These are phyloP conservation scores for Aspergillus latus DNA, from an alignment of 2,329 filamentous ascomycete genomes.

Conservation along the genomic window DNA sequence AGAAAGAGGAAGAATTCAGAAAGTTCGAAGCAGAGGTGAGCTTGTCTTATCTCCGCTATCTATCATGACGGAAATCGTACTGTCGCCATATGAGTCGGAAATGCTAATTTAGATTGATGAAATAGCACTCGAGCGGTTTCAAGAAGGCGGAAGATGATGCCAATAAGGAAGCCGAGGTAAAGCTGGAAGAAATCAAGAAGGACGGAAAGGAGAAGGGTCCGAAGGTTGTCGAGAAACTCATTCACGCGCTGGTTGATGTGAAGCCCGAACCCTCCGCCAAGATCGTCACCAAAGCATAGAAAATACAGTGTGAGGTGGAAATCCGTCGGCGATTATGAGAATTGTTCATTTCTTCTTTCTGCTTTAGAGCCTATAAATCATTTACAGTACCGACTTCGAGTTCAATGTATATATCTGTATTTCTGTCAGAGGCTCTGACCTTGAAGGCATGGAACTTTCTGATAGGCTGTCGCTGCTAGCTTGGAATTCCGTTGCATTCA, in stretches of 20 bases:
- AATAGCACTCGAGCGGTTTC: constrained; percentile 88
- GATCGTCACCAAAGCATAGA: constrained; percentile 39
- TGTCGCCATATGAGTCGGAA: background rate
- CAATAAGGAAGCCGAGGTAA: constrained; percentile 73
- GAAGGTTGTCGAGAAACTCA: constrained; percentile 77
- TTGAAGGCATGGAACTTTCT: too few relatives aligned
- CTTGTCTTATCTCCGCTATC: background rate
- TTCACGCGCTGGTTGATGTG: constrained; percentile 81
- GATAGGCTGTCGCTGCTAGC: too few relatives aligned
- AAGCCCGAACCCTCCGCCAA: constrained; percentile 66
- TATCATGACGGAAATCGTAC: background rate
- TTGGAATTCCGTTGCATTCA: too few relatives aligned
- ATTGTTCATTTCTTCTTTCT: constrained; percentile 17
- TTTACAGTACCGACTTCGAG: constrained; percentile 13
- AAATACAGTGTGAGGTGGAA: constrained; percentile 10
- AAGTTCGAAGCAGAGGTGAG: constrained; percentile 79
- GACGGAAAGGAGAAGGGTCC: constrained; percentile 77
- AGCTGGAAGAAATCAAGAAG: constrained; percentile 78
- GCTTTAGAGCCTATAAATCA: constrained; percentile 18
- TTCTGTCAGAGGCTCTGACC: background rate
- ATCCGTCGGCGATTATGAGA: constrained; percentile 9
- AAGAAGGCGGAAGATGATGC: constrained; percentile 76
- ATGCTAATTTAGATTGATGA: constrained; percentile 5
- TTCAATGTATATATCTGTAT: constrained; percentile 9
- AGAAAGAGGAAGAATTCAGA: constrained; percentile 94